A percentile compares a stretch with the other conserved stretches of the same genome.
Evolutionary conservation across 306 rosid genomes (phyloP).

Genomic region (Cicer arietinum): DNA sequence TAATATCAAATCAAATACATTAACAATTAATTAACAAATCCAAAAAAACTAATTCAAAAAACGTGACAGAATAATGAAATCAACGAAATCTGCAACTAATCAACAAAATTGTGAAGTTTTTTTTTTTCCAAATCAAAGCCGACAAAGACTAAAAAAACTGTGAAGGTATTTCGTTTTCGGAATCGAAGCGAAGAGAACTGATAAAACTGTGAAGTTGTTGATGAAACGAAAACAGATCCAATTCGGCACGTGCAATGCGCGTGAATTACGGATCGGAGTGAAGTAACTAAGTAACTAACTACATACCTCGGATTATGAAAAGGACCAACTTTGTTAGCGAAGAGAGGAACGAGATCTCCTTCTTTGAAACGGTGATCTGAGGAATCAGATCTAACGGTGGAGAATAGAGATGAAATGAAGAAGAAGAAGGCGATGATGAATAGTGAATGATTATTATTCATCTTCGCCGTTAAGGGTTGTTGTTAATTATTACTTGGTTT

Average conservation of each 20-base stretch:
- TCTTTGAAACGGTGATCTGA: slow-evolving; percentile 60
- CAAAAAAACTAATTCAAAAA: background rate
- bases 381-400: slow-evolving; percentile 57
- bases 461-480: slow-evolving; percentile 27
- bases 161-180: too few species aligned
- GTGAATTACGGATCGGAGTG: background rate
- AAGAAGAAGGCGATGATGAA: slow-evolving; percentile 31
- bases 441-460: background rate
- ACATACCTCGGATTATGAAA: slow-evolving; percentile 64
- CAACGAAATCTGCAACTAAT: background rate
- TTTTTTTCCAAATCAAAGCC: too few species aligned
- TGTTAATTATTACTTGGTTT: background rate
- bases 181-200: too few species aligned
- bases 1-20: background rate
- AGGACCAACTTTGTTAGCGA: slow-evolving; percentile 65
- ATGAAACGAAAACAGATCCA: slow-evolving; percentile 14
- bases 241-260: slow-evolving; percentile 11
- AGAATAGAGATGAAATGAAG: slow-evolving; percentile 8
- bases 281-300: background rate
- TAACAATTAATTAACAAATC: background rate
- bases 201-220: background rate
- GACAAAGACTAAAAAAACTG: too few species aligned
- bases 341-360: slow-evolving; percentile 59
- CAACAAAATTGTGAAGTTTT: too few species aligned
- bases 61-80: background rate